phyloP scores from a whole-genome alignment of 2,329 filamentous ascomycete genomes.

The Trichoderma aggressivum region DNA sequence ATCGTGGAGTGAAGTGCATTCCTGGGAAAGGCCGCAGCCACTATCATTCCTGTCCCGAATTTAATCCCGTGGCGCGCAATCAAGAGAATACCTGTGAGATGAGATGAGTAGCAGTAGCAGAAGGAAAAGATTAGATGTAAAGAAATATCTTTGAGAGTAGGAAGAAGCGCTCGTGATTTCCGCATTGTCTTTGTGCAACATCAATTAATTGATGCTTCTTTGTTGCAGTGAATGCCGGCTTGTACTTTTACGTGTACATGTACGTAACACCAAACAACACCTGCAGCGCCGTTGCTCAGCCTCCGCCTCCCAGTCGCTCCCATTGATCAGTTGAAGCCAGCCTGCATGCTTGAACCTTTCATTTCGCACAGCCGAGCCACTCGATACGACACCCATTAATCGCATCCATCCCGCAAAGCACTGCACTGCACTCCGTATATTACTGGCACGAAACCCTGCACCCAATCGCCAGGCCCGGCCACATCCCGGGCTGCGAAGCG shows the following conservation, averaged over 20 bases:
- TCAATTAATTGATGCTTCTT: neutral
- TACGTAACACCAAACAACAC: neutral
- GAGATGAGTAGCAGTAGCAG: neutral
- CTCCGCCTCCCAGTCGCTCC: neutral
- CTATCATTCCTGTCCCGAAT: neutral
- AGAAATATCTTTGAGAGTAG: neutral
- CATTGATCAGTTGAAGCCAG: neutral
- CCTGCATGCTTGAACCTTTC: conserved; percentile 4
- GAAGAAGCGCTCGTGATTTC: neutral
- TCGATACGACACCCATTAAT: neutral
- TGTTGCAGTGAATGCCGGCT: too few relatives aligned
- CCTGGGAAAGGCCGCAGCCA: neutral
- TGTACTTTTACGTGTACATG: too few relatives aligned
- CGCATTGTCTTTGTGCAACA: neutral
- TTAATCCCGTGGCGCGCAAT: neutral
- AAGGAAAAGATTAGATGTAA: neutral
- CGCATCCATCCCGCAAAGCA: neutral
- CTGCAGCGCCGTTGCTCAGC: neutral
- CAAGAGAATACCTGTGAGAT: neutral
- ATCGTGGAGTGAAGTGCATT: conserved; percentile 2
- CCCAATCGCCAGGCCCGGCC: neutral
- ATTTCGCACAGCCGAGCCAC: conserved; percentile 15
- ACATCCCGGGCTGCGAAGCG: conserved; percentile 5
- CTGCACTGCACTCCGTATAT: neutral
- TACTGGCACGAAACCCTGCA: neutral